Evolutionary conservation across 345 rosid species (phyloP).

Genomic region (Cardamine chenopodiifolia): DNA sequence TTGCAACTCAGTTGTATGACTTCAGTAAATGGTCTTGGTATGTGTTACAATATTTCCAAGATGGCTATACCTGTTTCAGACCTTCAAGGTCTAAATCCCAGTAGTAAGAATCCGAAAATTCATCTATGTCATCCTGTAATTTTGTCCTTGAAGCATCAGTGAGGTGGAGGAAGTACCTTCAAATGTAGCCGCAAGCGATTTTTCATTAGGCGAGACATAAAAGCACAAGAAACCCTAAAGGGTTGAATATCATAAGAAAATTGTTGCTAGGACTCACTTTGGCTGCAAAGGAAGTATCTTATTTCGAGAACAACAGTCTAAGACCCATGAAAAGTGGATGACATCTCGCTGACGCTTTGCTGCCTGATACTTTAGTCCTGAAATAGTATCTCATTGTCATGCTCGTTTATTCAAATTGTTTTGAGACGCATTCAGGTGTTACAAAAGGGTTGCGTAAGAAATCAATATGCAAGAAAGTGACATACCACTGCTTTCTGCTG

Average conservation of each 20-base stretch:
- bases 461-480: slow-evolving; percentile 35
- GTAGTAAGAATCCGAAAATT: slow-evolving; percentile 80
- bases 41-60: slow-evolving; percentile 12
- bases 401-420: not conserved
- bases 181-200: slow-evolving; percentile 16
- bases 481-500: slow-evolving; percentile 90
- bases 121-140: slow-evolving; percentile 83
- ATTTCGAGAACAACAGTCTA: slow-evolving; percentile 80
- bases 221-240: slow-evolving; percentile 19
- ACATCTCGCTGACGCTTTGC: slow-evolving; percentile 82
- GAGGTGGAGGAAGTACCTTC: slow-evolving; percentile 84
- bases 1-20: slow-evolving; percentile 1
- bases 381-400: slow-evolving; percentile 28
- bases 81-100: slow-evolving; percentile 79
- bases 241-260: slow-evolving; percentile 9
- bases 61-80: slow-evolving; percentile 70
- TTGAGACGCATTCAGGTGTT: slow-evolving; percentile 1
- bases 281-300: slow-evolving; percentile 82
- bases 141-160: slow-evolving; percentile 71
- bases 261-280: slow-evolving; percentile 54
- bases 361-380: slow-evolving; percentile 90
- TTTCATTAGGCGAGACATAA: not conserved
- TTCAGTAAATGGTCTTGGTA: not conserved
- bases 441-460: slow-evolving; percentile 6
- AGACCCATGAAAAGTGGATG: slow-evolving; percentile 83